Base-by-base conservation (phyloP, 176 grass and related monocot species). In the Hsuehochloa calcarea region DNA sequence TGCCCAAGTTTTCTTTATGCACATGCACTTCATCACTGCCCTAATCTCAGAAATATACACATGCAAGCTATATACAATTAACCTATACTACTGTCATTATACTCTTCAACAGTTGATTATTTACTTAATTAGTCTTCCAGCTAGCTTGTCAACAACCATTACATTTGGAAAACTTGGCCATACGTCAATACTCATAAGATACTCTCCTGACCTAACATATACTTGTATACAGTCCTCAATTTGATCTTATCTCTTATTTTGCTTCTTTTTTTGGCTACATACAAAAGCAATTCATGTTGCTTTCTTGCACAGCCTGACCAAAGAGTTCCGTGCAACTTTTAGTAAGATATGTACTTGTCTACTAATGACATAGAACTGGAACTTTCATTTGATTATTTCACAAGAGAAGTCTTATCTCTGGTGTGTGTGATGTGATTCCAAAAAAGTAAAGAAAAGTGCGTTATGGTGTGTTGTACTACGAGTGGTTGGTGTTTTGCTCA, bases 221-320 rank as follows among this genome's bases (percentile, higher is more conserved):
- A n/a, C 22, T 23, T 27, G 13, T 74, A 47, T 49, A 65, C 6
- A 27, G 23, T 38, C 34, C 10, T 16, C 55, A 27, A 23, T 19
- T 11, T 37, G 67, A 77, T 51, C 67, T 54, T 62, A 72, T 79
- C 66, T 52, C 31, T 41, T 52, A n/a, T 59, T 60, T 51, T 26
- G 11, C 14, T 37, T 29, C 34, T 17, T 26, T 4, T 73, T 9
- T 31, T 29, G 15, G 5, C 5, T 9, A 25, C 9, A 54, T 45
- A 63, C 22, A 64, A 64, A 86, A 72, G 6, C 56, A 79, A 66
- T 81, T 80, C 17, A 31, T 66, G 77, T 87, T 87, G 85, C 77
- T 81, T 80, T 87, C 85, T 74, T 72, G 17, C 45, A 74, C 7
- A 19, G 51, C 77, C 47, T 74, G 69, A 74, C 23, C 77, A 74